A percentile compares a stretch with the other conserved stretches of the same genome.
Conservation (phyloP, 1,139 yeast genomes). For the Scheffersomyces cryptocercus region DNA sequence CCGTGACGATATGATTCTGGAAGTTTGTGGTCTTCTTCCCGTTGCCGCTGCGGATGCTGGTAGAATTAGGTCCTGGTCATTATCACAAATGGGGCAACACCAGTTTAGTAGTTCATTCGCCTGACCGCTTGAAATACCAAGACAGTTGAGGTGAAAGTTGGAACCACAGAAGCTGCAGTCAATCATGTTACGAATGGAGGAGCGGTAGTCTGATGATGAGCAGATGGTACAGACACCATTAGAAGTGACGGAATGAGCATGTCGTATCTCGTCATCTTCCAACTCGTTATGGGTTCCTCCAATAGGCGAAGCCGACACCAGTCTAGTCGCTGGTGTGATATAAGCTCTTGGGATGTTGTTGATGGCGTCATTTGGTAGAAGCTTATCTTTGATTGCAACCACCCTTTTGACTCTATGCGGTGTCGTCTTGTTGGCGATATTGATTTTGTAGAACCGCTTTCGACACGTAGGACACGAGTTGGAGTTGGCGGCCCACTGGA, state of each 20-base stretch:
- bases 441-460: slow-evolving; percentile 30
- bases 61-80: slow-evolving; percentile 29
- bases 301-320: background rate
- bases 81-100: slow-evolving; percentile 50
- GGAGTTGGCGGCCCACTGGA: slow-evolving; percentile 49
- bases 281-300: background rate
- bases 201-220: slow-evolving; percentile 33
- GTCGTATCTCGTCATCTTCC: background rate
- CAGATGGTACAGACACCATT: slow-evolving; percentile 37
- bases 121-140: slow-evolving; percentile 23
- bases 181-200: slow-evolving; percentile 21
- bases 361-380: slow-evolving; percentile 38
- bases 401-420: slow-evolving; percentile 6
- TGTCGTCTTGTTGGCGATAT: slow-evolving; percentile 14
- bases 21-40: slow-evolving; percentile 1
- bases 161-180: slow-evolving; percentile 37
- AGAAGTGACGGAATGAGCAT: background rate
- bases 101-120: slow-evolving; percentile 18
- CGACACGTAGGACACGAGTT: slow-evolving; percentile 59
- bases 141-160: slow-evolving; percentile 36
- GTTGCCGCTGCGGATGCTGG: slow-evolving; percentile 4
- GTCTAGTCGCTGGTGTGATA: slow-evolving; percentile 24
- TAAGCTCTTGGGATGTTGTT: slow-evolving; percentile 42
- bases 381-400: slow-evolving; percentile 30
- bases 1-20: background rate